A percentile compares a stretch with the other conserved stretches of the same genome.
Conservation (phyloP, 106 monocot species). For the Dendrobium nobile region DNA sequence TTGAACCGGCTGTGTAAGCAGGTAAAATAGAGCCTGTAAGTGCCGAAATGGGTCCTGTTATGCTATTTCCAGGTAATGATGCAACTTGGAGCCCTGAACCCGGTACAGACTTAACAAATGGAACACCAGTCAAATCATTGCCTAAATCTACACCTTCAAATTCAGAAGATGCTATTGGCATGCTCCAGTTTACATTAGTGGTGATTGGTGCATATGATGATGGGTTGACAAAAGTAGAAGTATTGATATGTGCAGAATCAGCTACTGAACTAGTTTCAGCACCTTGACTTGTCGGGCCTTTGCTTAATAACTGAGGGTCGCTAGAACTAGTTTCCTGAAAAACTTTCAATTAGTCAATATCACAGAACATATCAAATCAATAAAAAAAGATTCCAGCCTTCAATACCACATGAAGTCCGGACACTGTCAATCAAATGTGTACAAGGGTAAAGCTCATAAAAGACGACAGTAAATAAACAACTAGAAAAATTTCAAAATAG, state of each 20-base stretch:
- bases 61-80: conserved; percentile 8
- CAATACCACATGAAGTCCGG: neutral
- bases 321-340: conserved; percentile 11
- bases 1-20: neutral
- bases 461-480: neutral
- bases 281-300: neutral
- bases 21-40: neutral
- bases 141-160: conserved; percentile 39
- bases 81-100: neutral
- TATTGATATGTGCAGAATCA: neutral
- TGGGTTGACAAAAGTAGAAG: conserved; percentile 8
- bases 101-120: conserved; percentile 14
- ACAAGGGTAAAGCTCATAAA: neutral
- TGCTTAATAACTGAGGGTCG: neutral
- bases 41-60: neutral
- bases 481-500: too few species aligned
- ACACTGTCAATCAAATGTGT: too few species aligned
- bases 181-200: conserved; percentile 19
- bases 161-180: conserved; percentile 24
- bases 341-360: conserved; percentile 1
- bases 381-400: neutral
- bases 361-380: neutral
- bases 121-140: conserved; percentile 11
- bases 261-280: conserved; percentile 2
- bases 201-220: conserved; percentile 29